phyloP scores from a whole-genome alignment of 306 rosid genomes.

The Glycine latifolia region DNA sequence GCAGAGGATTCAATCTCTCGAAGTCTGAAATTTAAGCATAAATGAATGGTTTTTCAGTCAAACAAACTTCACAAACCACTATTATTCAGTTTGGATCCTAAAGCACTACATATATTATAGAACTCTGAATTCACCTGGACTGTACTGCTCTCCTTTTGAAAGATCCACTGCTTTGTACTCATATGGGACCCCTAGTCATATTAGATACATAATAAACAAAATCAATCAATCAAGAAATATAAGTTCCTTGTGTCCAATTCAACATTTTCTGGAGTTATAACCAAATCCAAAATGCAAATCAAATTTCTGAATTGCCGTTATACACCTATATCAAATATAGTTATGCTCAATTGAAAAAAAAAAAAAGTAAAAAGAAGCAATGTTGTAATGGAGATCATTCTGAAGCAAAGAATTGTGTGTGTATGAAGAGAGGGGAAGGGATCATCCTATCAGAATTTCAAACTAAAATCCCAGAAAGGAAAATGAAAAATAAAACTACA shows the following conservation, averaged over 20 bases:
- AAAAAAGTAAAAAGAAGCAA: not conserved
- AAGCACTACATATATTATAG: not conserved
- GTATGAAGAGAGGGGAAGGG: too few species aligned
- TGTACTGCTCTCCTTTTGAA: constrained; percentile 51
- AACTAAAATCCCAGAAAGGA: too few species aligned
- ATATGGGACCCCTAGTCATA: constrained; percentile 48
- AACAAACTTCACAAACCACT: not conserved
- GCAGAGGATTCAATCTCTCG: constrained; percentile 59
- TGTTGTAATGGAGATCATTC: not conserved
- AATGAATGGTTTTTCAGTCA: constrained; percentile 6
- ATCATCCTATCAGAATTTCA: not conserved
- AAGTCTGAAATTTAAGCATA: constrained; percentile 54
- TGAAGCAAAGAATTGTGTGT: too few species aligned
- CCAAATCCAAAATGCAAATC: constrained; percentile 2
- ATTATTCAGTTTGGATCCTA: not conserved
- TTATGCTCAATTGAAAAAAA: not conserved
- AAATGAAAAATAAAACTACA: too few species aligned
- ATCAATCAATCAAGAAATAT: not conserved
- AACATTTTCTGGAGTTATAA: not conserved
- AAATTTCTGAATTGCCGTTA: not conserved
- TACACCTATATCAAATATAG: not conserved
- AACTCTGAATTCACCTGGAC: constrained; percentile 55
- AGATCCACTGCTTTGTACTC: constrained; percentile 58
- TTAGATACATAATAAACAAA: not conserved
- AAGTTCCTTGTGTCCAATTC: not conserved